Evolutionary conservation across 192 early-diverging fungal species (phyloP).

Genomic region (Mortierella alpina): DNA sequence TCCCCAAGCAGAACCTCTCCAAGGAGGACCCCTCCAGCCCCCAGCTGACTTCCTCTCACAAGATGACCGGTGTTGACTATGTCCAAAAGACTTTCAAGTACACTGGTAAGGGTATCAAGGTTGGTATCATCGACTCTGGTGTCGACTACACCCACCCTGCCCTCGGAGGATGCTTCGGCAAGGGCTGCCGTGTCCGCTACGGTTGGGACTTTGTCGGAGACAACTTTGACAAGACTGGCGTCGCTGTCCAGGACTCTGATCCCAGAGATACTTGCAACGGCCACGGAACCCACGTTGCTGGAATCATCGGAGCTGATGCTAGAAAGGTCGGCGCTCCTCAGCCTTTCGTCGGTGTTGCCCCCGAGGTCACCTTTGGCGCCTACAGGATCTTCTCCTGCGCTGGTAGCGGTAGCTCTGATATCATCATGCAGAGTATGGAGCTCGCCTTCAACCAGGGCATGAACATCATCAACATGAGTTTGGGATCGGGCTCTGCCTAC

Average conservation of each 20-base stretch:
- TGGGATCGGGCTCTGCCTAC: constrained; percentile 68
- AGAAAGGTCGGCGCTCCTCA: constrained; percentile 41
- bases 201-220: constrained; percentile 77
- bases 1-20: constrained; percentile 15
- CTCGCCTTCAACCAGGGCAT: constrained; percentile 40
- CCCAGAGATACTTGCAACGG: constrained; percentile 70
- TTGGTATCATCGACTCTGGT: constrained; percentile 78
- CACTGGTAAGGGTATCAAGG: constrained; percentile 70
- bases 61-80: constrained; percentile 61
- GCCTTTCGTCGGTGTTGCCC: constrained; percentile 73
- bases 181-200: constrained; percentile 64
- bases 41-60: constrained; percentile 47
- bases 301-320: constrained; percentile 63
- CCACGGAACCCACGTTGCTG: constrained; percentile 77
- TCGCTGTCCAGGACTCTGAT: constrained; percentile 49
- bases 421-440: constrained; percentile 58
- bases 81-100: constrained; percentile 61
- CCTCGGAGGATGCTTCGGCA: constrained; percentile 70
- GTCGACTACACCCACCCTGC: constrained; percentile 75
- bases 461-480: constrained; percentile 71
- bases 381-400: constrained; percentile 73
- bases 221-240: constrained; percentile 36
- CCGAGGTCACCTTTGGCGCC: constrained; percentile 72
- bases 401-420: constrained; percentile 58
- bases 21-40: constrained; percentile 11